phyloP scores from a whole-genome alignment of 148 eudicot genomes.

The Silene latifolia region DNA sequence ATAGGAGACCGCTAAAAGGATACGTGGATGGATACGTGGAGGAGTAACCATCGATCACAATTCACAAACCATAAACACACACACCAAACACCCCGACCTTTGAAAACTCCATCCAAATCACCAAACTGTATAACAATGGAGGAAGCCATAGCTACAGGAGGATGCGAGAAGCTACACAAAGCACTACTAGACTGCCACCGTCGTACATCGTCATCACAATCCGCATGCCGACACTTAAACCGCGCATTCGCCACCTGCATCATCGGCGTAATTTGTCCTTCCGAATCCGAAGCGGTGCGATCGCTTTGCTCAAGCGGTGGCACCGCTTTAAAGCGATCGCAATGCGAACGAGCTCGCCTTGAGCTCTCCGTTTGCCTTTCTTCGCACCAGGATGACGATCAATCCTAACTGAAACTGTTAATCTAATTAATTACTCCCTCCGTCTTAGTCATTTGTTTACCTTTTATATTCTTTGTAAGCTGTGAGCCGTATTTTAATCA shows the following conservation, averaged over 20 bases:
- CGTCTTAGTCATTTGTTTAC: too few species aligned
- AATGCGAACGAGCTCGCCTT: slow-evolving; percentile 65
- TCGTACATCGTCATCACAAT: slow-evolving; percentile 39
- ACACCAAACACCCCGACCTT: too few species aligned
- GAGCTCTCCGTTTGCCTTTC: slow-evolving; percentile 64
- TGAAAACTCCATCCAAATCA: too few species aligned
- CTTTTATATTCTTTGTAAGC: too few species aligned
- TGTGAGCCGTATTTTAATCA: too few species aligned
- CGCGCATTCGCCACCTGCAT: slow-evolving; percentile 59
- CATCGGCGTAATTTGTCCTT: slow-evolving; percentile 50
- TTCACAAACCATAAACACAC: background rate
- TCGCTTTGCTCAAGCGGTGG: slow-evolving; percentile 72
- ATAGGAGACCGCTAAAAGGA: too few species aligned
- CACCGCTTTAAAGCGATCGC: slow-evolving; percentile 68
- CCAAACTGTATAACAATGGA: background rate
- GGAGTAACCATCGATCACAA: too few species aligned
- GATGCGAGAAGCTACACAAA: slow-evolving; percentile 46
- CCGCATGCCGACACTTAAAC: slow-evolving; percentile 65
- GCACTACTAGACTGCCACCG: slow-evolving; percentile 64
- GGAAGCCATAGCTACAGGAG: slow-evolving; percentile 8
- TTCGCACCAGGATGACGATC: slow-evolving; percentile 34
- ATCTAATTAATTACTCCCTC: too few species aligned
- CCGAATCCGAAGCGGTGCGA: slow-evolving; percentile 54
- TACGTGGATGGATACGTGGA: too few species aligned
- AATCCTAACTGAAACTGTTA: background rate